A percentile compares a stretch with the other conserved stretches of the same genome.
Evolutionary conservation across 371 early-diverging fungal species (phyloP).

Genomic region (Mucor sp.): DNA sequence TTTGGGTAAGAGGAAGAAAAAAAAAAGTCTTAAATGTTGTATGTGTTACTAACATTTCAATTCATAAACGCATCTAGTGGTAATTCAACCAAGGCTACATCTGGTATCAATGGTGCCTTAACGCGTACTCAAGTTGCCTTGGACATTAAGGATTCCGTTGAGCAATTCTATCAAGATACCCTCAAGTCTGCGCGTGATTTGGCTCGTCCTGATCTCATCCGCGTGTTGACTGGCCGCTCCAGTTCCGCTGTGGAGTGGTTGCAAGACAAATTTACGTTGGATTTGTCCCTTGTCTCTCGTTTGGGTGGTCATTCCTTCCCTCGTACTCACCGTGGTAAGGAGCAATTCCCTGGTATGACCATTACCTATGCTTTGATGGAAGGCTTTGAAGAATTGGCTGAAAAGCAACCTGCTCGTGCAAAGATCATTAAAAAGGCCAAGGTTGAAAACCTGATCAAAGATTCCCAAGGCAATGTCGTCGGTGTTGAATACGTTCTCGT

Average conservation of each 20-base stretch:
- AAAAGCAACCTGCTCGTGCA: conserved; percentile 69
- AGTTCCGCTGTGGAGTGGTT: conserved; percentile 94
- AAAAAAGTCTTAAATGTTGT: background rate
- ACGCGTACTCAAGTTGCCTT: conserved; percentile 77
- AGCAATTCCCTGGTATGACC: conserved; percentile 95
- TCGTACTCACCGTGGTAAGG: conserved; percentile 95
- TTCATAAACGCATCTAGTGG: conserved; percentile 54
- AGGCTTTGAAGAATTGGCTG: conserved; percentile 75
- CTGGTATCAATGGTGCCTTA: conserved; percentile 94
- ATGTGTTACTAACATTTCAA: background rate
- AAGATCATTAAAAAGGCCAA: conserved; percentile 81
- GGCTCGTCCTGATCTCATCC: conserved; percentile 82
- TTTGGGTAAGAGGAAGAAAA: conserved; percentile 57
- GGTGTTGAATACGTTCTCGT: conserved; percentile 81
- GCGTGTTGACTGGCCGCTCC: conserved; percentile 84
- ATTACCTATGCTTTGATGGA: conserved; percentile 95
- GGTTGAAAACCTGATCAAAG: conserved; percentile 65
- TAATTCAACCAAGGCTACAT: conserved; percentile 95
- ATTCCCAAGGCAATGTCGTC: conserved; percentile 59
- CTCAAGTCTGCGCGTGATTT: conserved; percentile 86
- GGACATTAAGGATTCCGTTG: conserved; percentile 81
- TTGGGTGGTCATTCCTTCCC: conserved; percentile 89
- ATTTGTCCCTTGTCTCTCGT: conserved; percentile 86
- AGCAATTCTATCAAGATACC: conserved; percentile 88
- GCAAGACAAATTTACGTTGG: conserved; percentile 85